phyloP scores from a whole-genome alignment of 129 eudicot species.

The Daucus carota region DH1_v3.0 NC_030381.2:21357501-21358000 shows the following conservation, averaged over 20 bases:
- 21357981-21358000: background rate
- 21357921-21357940: conserved; percentile 34
- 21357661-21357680: background rate
- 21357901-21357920: conserved; percentile 77
- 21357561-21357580: background rate
- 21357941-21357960: conserved; percentile 6
- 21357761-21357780: background rate
- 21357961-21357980: background rate
- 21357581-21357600: background rate
- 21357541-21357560: background rate
- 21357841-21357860: conserved; percentile 82
- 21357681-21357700: background rate
- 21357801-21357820: conserved; percentile 75
- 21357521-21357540: background rate
- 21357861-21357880: conserved; percentile 54
- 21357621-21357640: background rate
- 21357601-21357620: background rate
- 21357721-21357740: background rate
- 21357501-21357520: background rate
- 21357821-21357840: conserved; percentile 74
- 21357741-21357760: background rate
- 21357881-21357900: conserved; percentile 55
- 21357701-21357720: too few species aligned
- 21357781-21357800: conserved; percentile 9
- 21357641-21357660: background rate